Evolutionary conservation across 805 yeast genomes (phyloP), one percentile per base, ranked within the genome.

Genomic region (Wickerhamomyces sydowiorum): DNA sequence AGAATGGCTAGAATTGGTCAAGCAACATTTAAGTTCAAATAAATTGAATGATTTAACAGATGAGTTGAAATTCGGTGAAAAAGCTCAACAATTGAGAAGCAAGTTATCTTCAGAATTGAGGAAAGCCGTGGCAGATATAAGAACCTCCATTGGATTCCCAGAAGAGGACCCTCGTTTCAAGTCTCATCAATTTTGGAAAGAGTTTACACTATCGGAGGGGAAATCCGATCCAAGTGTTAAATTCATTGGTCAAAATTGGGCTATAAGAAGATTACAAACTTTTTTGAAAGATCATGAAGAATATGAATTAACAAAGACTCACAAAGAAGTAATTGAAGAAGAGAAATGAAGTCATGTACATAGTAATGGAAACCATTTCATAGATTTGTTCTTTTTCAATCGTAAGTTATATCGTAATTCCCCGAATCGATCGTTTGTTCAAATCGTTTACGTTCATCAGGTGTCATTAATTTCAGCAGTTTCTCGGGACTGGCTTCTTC

Each of bases 231-330:
- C 83, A 0, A 85, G 78, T 41, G 75, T 86, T 19, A 64, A 78
- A 51, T 84, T 86, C 50, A 72, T 84, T 22, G 96, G 96, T 2
- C 66, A 79, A 54, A 86, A 86, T 57, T 86, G 95, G 93, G 95
- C 95, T 2, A 75, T 85, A 30, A 77, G 75, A 57, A 70, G 88
- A 51, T 71, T 80, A 37, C 95, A 86, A 57, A 69, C 68, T 10
- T 64, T 60, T 38, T 48, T 65, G 28, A 56, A 56, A 25, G 63
- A 62, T 8, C 45, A 50, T 32, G 50, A 53, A 34, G 51, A 41
- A 21, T 34, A 42, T 35, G 39, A 33, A 18, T 20, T 10, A 15
- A 34, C 7, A 15, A 30, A 29, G 15, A 14, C n/a, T n/a, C 25
- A 27, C 10, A 30, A 37, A 9, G 36, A 38, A 31, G 7, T 5